Conservation (phyloP, 306 rosid genomes). For the Oxytropis ochrocephala region DNA sequence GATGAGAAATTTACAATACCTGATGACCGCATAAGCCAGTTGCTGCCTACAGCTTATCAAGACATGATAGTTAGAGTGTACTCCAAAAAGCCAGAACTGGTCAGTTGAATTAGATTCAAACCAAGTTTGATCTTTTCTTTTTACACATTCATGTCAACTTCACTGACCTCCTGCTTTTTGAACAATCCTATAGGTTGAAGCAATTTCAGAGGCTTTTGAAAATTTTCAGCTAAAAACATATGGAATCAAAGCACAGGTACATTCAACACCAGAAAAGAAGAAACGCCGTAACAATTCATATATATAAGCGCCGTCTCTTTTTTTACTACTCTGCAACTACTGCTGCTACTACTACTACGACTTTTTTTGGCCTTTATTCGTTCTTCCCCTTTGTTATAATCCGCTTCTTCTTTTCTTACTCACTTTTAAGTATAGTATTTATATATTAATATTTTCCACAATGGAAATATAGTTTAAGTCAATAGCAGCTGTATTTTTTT, state of each 20-base stretch:
- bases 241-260: conserved; percentile 82
- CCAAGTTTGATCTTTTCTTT: not conserved
- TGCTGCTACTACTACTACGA: not conserved
- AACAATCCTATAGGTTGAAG: conserved; percentile 54
- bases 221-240: conserved; percentile 77
- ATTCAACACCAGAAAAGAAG: conserved; percentile 81
- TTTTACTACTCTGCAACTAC: no score
- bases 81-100: conserved; percentile 92
- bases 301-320: not conserved
- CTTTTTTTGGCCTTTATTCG: not conserved
- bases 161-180: conserved; percentile 21
- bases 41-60: conserved; percentile 80
- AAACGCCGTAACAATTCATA: conserved; percentile 42
- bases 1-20: conserved; percentile 62
- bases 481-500: not conserved
- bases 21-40: conserved; percentile 77
- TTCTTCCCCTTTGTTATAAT: not conserved
- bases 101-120: conserved; percentile 29
- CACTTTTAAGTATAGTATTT: not conserved
- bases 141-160: not conserved
- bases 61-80: conserved; percentile 94
- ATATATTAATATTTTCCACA: conserved; percentile 10
- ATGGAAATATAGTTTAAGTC: conserved; percentile 10
- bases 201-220: conserved; percentile 86
- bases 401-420: not conserved